Conservation (phyloP, 2,329 filamentous ascomycete species). For the Fusarium xylarioides region DNA sequence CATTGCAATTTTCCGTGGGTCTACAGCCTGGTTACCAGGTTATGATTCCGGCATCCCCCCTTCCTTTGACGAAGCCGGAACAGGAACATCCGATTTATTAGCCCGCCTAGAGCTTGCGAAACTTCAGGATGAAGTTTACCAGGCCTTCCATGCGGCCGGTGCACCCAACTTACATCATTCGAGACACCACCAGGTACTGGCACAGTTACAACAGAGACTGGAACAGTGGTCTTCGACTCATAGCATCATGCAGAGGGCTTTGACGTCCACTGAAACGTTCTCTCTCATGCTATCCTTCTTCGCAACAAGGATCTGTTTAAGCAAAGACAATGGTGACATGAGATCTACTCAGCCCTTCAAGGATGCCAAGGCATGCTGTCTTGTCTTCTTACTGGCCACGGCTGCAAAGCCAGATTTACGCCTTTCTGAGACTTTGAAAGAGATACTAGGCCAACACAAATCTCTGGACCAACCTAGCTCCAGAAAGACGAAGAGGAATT, state of each 20-base stretch:
- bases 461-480: not conserved
- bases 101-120: conserved; percentile 37
- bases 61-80: conserved; percentile 3
- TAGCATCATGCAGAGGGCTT: conserved; percentile 15
- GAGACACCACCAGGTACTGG: conserved; percentile 12
- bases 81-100: not conserved
- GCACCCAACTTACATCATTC: conserved; percentile 7
- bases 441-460: conserved; percentile 14
- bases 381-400: conserved; percentile 37
- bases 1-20: conserved; percentile 34
- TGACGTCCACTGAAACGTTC: conserved; percentile 10
- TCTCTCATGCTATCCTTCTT: conserved; percentile 35
- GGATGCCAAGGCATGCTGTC: conserved; percentile 39
- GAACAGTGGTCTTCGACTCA: conserved; percentile 36
- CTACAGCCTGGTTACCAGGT: conserved; percentile 29
- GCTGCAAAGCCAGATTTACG: conserved; percentile 18
- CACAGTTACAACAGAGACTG: conserved; percentile 29
- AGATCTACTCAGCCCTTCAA: conserved; percentile 5
- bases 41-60: conserved; percentile 23
- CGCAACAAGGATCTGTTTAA: conserved; percentile 35
- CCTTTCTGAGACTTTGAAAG: conserved; percentile 24
- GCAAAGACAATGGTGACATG: conserved; percentile 2
- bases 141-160: conserved; percentile 20
- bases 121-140: conserved; percentile 40
- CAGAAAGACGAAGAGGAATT: not conserved